These are phyloP conservation scores for Rosa hybrid DNA, from an alignment of 331 rosid species.

Conservation along the genomic window DNA sequence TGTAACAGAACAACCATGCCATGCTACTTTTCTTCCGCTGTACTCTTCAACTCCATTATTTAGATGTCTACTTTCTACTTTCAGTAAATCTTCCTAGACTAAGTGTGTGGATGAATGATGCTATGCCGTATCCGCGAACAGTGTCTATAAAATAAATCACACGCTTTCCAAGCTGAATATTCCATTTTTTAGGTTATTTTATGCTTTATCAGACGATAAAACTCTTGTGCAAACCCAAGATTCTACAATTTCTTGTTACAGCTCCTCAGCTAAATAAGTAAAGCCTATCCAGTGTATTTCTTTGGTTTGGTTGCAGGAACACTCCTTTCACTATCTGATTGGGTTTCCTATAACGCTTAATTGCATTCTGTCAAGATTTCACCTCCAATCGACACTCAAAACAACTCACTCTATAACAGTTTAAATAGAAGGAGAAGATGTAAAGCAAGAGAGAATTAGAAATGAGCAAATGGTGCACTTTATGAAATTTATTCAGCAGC, in stretches of 20 bases:
- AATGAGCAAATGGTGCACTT: background rate
- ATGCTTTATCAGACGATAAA: conserved; percentile 3
- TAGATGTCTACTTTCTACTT: background rate
- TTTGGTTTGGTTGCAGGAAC: conserved; percentile 9
- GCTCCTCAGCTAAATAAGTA: background rate
- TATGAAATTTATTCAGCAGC: background rate
- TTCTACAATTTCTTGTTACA: background rate
- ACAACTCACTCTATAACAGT: background rate
- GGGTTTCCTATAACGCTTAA: background rate
- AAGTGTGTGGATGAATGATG: background rate
- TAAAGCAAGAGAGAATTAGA: background rate
- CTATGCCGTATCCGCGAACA: background rate
- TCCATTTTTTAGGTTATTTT: background rate
- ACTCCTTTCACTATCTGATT: background rate
- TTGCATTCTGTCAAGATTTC: background rate
- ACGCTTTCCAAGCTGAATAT: background rate
- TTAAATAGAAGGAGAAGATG: background rate
- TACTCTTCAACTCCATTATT: background rate
- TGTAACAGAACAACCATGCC: background rate
- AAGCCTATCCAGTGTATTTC: background rate
- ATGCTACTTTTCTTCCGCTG: background rate
- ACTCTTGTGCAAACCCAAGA: background rate
- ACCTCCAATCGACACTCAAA: background rate
- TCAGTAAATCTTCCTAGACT: background rate
- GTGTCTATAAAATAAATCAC: background rate